Conservation (phyloP, 306 rosid species). For the Cucurbita ficifolia region DNA sequence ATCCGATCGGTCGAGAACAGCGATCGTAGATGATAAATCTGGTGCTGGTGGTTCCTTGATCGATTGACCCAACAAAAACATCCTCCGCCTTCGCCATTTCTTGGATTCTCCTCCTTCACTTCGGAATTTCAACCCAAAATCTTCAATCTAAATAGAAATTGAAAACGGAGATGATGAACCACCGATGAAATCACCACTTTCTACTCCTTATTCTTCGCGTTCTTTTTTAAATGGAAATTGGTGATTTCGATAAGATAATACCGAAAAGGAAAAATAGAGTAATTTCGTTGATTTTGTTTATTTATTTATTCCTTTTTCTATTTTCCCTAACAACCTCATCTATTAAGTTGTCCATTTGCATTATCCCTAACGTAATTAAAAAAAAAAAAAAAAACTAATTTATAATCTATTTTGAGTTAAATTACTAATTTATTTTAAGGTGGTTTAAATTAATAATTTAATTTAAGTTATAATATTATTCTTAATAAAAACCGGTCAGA, state of each 20-base stretch:
- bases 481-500: too few relatives aligned
- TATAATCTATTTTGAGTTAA: too few relatives aligned
- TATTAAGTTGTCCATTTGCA: too few relatives aligned
- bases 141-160: neutral
- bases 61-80: slow-evolving; percentile 55
- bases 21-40: slow-evolving; percentile 68
- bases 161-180: neutral
- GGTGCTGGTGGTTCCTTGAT: slow-evolving; percentile 84
- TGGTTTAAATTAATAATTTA: too few relatives aligned
- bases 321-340: too few relatives aligned
- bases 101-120: neutral
- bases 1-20: slow-evolving; percentile 27
- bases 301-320: too few relatives aligned
- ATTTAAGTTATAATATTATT: too few relatives aligned
- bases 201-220: neutral
- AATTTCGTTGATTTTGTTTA: neutral
- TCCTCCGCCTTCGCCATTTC: slow-evolving; percentile 21
- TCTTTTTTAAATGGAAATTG: too few relatives aligned
- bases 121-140: neutral
- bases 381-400: too few relatives aligned
- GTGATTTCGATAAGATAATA: neutral
- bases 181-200: neutral
- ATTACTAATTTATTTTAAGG: too few relatives aligned
- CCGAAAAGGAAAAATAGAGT: neutral
- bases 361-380: too few relatives aligned